A percentile compares a stretch with the other conserved stretches of the same genome.
Conservation (phyloP, 73 alveolate genomes). For the Tetrahymena thermophila region DNA sequence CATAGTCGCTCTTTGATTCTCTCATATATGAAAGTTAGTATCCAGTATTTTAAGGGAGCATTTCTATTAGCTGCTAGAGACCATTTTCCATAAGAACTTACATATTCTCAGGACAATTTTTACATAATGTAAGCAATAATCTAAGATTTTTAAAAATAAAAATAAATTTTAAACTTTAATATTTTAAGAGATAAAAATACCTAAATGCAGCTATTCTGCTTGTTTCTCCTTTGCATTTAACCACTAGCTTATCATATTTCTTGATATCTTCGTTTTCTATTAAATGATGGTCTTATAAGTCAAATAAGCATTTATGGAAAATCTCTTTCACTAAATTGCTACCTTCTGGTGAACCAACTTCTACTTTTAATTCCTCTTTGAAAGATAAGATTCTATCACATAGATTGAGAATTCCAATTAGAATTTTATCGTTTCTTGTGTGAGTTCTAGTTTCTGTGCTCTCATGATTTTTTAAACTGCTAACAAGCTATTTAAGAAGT, state of each 20-base stretch:
- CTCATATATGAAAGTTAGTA: conserved; percentile 76
- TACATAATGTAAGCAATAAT: neutral
- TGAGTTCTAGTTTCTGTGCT: conserved; percentile 25
- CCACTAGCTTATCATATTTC: conserved; percentile 5
- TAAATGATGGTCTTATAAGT: conserved; percentile 1
- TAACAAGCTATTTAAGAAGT: conserved; percentile 9
- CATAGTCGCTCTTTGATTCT: conserved; percentile 49
- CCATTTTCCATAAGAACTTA: conserved; percentile 29
- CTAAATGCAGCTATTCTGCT: conserved; percentile 48
- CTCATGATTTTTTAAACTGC: conserved; percentile 8
- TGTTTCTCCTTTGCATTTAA: conserved; percentile 39
- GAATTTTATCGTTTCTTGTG: conserved; percentile 27
- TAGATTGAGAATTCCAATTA: conserved; percentile 32
- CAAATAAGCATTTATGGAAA: conserved; percentile 32
- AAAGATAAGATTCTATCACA: conserved; percentile 17
- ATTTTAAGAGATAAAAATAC: neutral
- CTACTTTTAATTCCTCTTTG: conserved; percentile 5
- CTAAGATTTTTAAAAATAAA: neutral
- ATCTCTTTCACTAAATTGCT: neutral
- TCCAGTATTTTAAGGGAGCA: conserved; percentile 47
- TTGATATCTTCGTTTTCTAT: neutral
- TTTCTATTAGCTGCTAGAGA: conserved; percentile 32
- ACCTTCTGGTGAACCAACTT: neutral
- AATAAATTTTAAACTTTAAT: neutral
- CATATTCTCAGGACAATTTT: conserved; percentile 33